A percentile compares a stretch with the other conserved stretches of the same genome.
Evolutionary conservation across 805 yeast genomes (phyloP).

Genomic region (Kodamaea laetipori): DNA sequence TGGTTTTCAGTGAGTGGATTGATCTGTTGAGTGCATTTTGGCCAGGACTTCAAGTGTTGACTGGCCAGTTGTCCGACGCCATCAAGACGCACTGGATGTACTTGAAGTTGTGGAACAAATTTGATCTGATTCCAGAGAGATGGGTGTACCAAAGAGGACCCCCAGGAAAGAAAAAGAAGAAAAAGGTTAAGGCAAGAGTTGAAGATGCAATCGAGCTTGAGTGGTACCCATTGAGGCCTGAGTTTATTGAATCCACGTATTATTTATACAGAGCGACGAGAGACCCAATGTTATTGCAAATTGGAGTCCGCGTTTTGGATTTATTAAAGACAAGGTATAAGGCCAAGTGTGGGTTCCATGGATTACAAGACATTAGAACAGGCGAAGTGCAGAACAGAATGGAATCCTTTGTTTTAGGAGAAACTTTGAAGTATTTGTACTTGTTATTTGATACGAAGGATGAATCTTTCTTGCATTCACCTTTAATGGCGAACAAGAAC

Average conservation of each 20-base stretch:
- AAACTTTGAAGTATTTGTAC: slow-evolving; percentile 81
- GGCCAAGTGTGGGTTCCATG: slow-evolving; percentile 79
- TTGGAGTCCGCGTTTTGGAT: slow-evolving; percentile 66
- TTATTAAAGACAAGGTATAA: slow-evolving; percentile 55
- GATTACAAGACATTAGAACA: slow-evolving; percentile 65
- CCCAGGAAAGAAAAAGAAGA: slow-evolving; percentile 6
- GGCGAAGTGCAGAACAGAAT: slow-evolving; percentile 73
- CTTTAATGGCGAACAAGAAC: slow-evolving; percentile 42
- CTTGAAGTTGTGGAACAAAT: slow-evolving; percentile 77
- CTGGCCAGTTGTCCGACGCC: slow-evolving; percentile 74
- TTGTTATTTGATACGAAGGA: slow-evolving; percentile 74
- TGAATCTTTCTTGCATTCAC: slow-evolving; percentile 36
- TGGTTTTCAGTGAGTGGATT: slow-evolving; percentile 63
- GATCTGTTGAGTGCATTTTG: slow-evolving; percentile 87
- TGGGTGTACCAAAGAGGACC: slow-evolving; percentile 52
- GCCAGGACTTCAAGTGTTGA: slow-evolving; percentile 79
- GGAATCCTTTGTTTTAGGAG: slow-evolving; percentile 91
- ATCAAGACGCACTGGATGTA: slow-evolving; percentile 59
- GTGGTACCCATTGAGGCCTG: slow-evolving; percentile 95
- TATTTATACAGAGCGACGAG: slow-evolving; percentile 78
- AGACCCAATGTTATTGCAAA: slow-evolving; percentile 79
- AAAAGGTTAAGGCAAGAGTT: slow-evolving; percentile 3
- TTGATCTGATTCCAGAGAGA: slow-evolving; percentile 84
- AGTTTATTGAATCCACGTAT: slow-evolving; percentile 86
- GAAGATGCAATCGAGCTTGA: slow-evolving; percentile 56